Evolutionary conservation across 352 stramenopile genomes (phyloP), one percentile per base, ranked within the genome.

Genomic region (Pythium rishiriense): DNA sequence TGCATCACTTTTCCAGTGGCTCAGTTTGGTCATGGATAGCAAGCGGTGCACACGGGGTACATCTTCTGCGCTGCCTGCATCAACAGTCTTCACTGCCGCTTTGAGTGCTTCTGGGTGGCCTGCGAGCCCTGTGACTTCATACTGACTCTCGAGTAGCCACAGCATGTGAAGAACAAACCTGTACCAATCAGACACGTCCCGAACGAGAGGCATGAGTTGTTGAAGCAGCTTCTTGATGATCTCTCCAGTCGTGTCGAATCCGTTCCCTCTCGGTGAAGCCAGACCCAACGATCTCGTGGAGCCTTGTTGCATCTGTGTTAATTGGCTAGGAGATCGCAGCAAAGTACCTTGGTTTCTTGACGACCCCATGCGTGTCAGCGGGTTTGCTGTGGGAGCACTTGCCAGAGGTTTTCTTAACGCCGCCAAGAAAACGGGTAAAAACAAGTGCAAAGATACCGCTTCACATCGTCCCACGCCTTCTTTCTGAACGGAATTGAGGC

Each of bases 371-470:
- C 24, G 17, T 11, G 31, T 15, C 4, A 49, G 21, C 7, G 54
- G 25, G 15, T 31, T 24, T 3, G 54, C n/a, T 8, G 42, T 39
- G 5, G 21, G 4, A 9, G 17, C 29, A 11, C 26, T 4, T n/a
- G 15, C 49, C 2, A 29, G 21, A 1, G 60, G 60, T 17, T 49
- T 54, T n/a, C 28, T 68, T 12, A 77, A 14, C 2, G 59, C 53
- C 7, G 62, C 53, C 8, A 75, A 62, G 29, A 78, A 72, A 12
- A 85, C 67, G 2, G 78, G 63, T 3, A 79, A 22, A 53, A 58
- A 70, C 2, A 62, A 7, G 22, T 62, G 63, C 2, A 70, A 24
- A 12, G 49, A 62, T 19, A 59, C n/a, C n/a, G 39, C 17, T 26
- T 58, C 37, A 9, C 6, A 21, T 39, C 17, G 14, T 28, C 12